Conservation (phyloP, 2,329 filamentous ascomycete species). For the Ceratocystiopsis brevicomis region DNA sequence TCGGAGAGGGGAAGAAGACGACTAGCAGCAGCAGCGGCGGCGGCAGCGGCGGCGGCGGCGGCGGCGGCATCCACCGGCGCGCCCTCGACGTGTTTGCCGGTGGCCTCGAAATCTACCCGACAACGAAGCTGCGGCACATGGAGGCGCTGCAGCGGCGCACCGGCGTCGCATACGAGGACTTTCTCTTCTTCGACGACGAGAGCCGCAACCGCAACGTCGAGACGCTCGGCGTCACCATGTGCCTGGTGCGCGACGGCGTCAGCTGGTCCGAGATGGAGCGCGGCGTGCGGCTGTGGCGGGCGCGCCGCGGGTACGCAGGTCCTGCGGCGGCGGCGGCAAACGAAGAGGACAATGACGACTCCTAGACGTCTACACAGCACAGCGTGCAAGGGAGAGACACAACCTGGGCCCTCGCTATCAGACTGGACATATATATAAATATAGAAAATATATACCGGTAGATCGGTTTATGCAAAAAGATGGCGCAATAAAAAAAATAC, state of each 20-base stretch:
- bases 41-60: neutral
- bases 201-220: conserved; percentile 67
- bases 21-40: neutral
- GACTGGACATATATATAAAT: no score
- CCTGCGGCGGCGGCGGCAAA: conserved; percentile 29
- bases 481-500: no score
- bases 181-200: conserved; percentile 96
- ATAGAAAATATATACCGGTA: no score
- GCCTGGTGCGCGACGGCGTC: conserved; percentile 62
- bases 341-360: neutral
- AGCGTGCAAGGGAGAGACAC: no score
- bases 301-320: conserved; percentile 19
- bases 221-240: conserved; percentile 64
- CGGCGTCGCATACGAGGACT: conserved; percentile 56
- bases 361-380: neutral
- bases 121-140: conserved; percentile 75
- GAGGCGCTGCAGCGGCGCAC: conserved; percentile 51
- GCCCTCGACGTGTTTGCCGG: conserved; percentile 42
- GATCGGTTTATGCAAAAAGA: no score
- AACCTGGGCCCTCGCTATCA: no score
- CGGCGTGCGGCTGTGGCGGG: conserved; percentile 64
- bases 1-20: no score
- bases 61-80: conserved; percentile 4
- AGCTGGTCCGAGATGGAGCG: conserved; percentile 57
- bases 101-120: conserved; percentile 50